phyloP scores from a whole-genome alignment of 1,284 basidiomycete genomes.

The Mixia osmundae region DNA sequence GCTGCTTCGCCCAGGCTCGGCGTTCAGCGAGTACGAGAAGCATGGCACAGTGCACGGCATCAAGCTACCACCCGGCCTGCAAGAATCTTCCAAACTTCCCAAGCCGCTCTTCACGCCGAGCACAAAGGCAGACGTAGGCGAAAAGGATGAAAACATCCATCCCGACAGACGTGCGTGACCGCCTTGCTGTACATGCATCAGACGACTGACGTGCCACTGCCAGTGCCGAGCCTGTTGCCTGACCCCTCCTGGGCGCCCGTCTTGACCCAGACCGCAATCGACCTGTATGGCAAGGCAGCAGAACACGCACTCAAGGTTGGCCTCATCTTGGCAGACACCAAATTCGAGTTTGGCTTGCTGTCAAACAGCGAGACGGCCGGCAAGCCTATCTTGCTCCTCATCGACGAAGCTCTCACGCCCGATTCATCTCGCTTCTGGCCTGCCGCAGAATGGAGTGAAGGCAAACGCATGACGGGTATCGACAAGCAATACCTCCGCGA shows the following conservation, averaged over 20 bases:
- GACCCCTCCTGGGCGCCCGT: slow-evolving; percentile 35
- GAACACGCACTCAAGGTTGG: slow-evolving; percentile 51
- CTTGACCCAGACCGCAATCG: slow-evolving; percentile 36
- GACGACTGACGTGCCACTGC: not conserved
- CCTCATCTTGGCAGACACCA: slow-evolving; percentile 90
- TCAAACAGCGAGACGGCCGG: slow-evolving; percentile 13
- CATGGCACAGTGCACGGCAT: slow-evolving; percentile 75
- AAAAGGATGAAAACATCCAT: slow-evolving; percentile 94
- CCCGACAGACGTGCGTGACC: slow-evolving; percentile 46
- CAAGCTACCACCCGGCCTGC: slow-evolving; percentile 42
- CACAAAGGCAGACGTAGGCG: slow-evolving; percentile 85
- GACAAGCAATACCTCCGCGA: slow-evolving; percentile 95
- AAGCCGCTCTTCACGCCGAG: slow-evolving; percentile 84
- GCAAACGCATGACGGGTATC: slow-evolving; percentile 62
- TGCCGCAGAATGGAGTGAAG: slow-evolving; percentile 42
- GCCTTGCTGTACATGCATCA: not conserved
- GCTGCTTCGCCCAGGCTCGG: slow-evolving; percentile 41
- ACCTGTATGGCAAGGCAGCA: slow-evolving; percentile 53
- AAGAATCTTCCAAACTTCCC: slow-evolving; percentile 64
- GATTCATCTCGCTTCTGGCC: slow-evolving; percentile 98
- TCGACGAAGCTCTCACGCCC: slow-evolving; percentile 89
- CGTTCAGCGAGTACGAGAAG: slow-evolving; percentile 82
- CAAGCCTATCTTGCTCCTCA: slow-evolving; percentile 39
- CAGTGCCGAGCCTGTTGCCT: slow-evolving; percentile 35
- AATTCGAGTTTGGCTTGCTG: slow-evolving; percentile 66